Conservation (phyloP, 768 basidiomycete genomes). For the Leccinum uliginosum region DNA sequence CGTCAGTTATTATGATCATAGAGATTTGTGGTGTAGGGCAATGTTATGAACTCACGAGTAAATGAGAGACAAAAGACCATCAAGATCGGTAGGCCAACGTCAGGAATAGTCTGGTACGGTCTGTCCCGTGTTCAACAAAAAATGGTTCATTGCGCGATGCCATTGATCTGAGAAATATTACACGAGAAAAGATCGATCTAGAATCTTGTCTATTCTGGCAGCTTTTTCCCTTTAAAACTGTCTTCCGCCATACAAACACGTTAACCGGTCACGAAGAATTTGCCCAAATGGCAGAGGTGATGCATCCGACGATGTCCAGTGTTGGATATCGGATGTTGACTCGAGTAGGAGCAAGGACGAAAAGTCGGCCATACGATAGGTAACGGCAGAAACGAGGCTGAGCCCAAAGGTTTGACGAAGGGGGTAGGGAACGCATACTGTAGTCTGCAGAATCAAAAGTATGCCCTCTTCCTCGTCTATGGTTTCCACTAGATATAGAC, state of each 20-base stretch:
- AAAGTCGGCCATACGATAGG: slow-evolving; percentile 10
- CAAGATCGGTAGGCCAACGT: slow-evolving; percentile 10
- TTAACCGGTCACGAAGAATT: slow-evolving; percentile 4
- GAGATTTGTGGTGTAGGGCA: neutral
- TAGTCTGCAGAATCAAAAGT: neutral
- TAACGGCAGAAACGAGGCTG: slow-evolving; percentile 8
- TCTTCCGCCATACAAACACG: too few species aligned
- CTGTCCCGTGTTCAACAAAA: neutral
- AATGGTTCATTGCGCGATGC: neutral
- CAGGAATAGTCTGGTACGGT: slow-evolving; percentile 8
- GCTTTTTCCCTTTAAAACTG: slow-evolving; percentile 5
- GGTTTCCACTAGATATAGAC: too few species aligned
- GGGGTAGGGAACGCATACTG: neutral
- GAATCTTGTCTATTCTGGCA: slow-evolving; percentile 10
- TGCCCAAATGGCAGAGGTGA: slow-evolving; percentile 3
- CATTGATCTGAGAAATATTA: neutral
- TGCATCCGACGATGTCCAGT: neutral
- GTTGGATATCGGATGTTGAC: neutral
- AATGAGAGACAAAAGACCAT: slow-evolving; percentile 3
- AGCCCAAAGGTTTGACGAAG: neutral
- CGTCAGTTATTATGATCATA: neutral
- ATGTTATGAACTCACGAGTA: slow-evolving; percentile 3
- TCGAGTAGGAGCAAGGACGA: slow-evolving; percentile 15
- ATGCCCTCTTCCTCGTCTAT: neutral
- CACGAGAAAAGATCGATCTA: slow-evolving; percentile 12